Conservation (phyloP, 2,329 filamentous ascomycete species). For the Cercospora sp. region DNA sequence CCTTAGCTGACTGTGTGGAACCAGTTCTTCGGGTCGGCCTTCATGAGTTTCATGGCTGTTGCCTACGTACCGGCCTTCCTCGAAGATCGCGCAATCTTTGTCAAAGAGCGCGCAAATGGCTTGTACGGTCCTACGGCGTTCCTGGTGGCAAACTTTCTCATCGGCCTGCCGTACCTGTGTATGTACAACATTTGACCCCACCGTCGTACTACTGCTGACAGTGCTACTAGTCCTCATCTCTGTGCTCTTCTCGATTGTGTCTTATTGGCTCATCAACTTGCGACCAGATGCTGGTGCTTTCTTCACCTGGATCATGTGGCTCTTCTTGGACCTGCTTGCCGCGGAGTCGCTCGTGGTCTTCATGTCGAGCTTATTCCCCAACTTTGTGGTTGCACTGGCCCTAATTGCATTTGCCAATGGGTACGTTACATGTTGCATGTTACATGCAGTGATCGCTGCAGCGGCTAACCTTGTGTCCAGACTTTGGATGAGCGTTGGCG, state of each 20-base stretch:
- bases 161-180: constrained; percentile 75
- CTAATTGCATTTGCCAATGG: constrained; percentile 83
- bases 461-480: constrained; percentile 15
- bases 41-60: constrained; percentile 59
- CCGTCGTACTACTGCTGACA: constrained; percentile 25
- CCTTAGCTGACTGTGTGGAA: constrained; percentile 8
- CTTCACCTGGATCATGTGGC: constrained; percentile 77
- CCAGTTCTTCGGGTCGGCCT: constrained; percentile 52
- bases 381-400: constrained; percentile 77
- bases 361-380: constrained; percentile 69
- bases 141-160: constrained; percentile 75
- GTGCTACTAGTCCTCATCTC: constrained; percentile 62
- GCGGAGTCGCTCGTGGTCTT: constrained; percentile 82
- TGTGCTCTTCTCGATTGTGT: constrained; percentile 70
- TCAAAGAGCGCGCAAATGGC: constrained; percentile 79
- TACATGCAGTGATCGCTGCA: background rate
- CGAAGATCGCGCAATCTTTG: constrained; percentile 71
- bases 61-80: constrained; percentile 83
- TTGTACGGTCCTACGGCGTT: constrained; percentile 74
- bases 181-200: constrained; percentile 3
- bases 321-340: constrained; percentile 79
- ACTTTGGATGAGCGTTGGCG: constrained; percentile 83
- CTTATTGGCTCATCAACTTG: constrained; percentile 79
- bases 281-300: constrained; percentile 64
- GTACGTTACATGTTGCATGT: constrained; percentile 6